Evolutionary conservation across 768 basidiomycete species (phyloP).

Genomic region (Lyophyllum shimeji): DNA sequence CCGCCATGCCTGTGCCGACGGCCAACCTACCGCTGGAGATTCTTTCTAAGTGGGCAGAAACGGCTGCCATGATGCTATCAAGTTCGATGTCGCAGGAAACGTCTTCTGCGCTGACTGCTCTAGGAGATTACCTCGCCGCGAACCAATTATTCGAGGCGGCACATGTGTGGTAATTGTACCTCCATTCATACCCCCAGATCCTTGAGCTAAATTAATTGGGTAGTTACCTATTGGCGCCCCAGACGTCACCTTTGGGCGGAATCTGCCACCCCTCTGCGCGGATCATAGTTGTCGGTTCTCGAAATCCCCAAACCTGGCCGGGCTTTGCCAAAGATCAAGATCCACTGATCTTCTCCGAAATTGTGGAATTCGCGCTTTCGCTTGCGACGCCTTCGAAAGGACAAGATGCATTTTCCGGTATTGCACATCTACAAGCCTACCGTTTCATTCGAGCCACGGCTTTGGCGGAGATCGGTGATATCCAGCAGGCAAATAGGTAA

Average conservation of each 20-base stretch:
- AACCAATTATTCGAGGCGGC: slow-evolving; percentile 82
- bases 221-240: slow-evolving; percentile 86
- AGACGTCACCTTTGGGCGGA: slow-evolving; percentile 73
- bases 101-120: slow-evolving; percentile 72
- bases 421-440: slow-evolving; percentile 88
- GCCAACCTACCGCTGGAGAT: slow-evolving; percentile 59
- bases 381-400: slow-evolving; percentile 74
- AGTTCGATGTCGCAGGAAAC: slow-evolving; percentile 68
- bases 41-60: slow-evolving; percentile 82
- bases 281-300: slow-evolving; percentile 72
- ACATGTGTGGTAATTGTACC: slow-evolving; percentile 76
- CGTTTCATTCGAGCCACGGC: slow-evolving; percentile 73
- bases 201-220: slow-evolving; percentile 10
- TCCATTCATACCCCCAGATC: background rate
- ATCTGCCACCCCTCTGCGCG: slow-evolving; percentile 66
- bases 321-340: slow-evolving; percentile 68
- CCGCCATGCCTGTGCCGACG: slow-evolving; percentile 38
- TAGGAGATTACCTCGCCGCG: slow-evolving; percentile 79
- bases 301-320: slow-evolving; percentile 49
- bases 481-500: slow-evolving; percentile 75
- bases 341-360: slow-evolving; percentile 82
- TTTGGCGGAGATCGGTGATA: slow-evolving; percentile 81
- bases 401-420: slow-evolving; percentile 79
- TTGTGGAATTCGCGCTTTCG: slow-evolving; percentile 88
- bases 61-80: slow-evolving; percentile 78